These are phyloP conservation scores for Hyaloscypha hepaticicola DNA, from an alignment of 495 filamentous ascomycete genomes.

Conservation along the genomic window DNA sequence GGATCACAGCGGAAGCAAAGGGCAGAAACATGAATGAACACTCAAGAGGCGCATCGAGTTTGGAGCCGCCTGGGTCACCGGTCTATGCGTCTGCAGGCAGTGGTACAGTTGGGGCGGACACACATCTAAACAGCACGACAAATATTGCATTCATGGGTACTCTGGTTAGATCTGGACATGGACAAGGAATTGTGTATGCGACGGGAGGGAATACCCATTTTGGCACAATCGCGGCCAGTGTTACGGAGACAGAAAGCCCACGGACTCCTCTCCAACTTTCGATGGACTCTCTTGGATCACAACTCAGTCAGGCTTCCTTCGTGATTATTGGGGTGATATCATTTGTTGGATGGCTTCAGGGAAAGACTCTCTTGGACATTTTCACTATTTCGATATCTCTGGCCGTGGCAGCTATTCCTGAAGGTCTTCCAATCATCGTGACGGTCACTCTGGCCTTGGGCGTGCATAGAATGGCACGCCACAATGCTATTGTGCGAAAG, in stretches of 20 bases:
- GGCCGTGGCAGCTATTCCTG: slow-evolving; percentile 94
- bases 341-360: slow-evolving; percentile 82
- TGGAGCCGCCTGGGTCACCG: slow-evolving; percentile 49
- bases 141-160: slow-evolving; percentile 99
- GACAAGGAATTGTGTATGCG: slow-evolving; percentile 91
- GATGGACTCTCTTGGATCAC: slow-evolving; percentile 95
- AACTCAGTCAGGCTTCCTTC: slow-evolving; percentile 94
- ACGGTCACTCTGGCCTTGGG: slow-evolving; percentile 94
- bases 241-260: slow-evolving; percentile 92
- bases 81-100: slow-evolving; percentile 60
- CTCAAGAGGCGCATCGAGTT: slow-evolving; percentile 39
- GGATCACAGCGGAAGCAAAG: slow-evolving; percentile 65
- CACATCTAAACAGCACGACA: slow-evolving; percentile 45
- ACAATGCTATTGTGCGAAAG: slow-evolving; percentile 89
- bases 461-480: slow-evolving; percentile 90
- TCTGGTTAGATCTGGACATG: slow-evolving; percentile 91
- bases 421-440: slow-evolving; percentile 96
- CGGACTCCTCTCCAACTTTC: slow-evolving; percentile 89
- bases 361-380: slow-evolving; percentile 86
- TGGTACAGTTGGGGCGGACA: slow-evolving; percentile 63
- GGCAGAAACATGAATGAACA: slow-evolving; percentile 20
- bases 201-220: slow-evolving; percentile 93
- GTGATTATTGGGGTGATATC: slow-evolving; percentile 92
- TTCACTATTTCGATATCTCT: slow-evolving; percentile 97
- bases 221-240: slow-evolving; percentile 88